A percentile compares a stretch with the other conserved stretches of the same genome.
Conservation (phyloP, 2,329 filamentous ascomycete genomes). For the Leptoxyphium fumago region DNA sequence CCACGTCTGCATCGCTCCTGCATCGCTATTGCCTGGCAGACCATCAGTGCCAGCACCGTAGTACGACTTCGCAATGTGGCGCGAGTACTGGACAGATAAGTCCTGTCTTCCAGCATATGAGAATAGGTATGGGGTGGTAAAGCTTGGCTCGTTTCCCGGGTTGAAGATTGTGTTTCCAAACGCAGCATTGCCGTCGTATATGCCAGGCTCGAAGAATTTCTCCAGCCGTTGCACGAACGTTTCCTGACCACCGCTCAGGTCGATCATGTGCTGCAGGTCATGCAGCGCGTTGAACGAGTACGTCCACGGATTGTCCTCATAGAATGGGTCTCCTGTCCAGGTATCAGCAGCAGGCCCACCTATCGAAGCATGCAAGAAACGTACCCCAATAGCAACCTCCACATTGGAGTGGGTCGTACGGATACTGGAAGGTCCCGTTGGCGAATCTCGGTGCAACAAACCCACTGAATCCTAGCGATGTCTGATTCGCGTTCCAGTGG, state of each 20-base stretch:
- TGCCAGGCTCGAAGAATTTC: constrained; percentile 42
- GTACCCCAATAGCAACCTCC: constrained; percentile 49
- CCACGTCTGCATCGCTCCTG: constrained; percentile 60
- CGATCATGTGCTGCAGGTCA: constrained; percentile 43
- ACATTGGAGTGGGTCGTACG: constrained; percentile 37
- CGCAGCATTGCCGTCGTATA: constrained; percentile 24
- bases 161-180: constrained; percentile 48
- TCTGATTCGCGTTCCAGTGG: constrained; percentile 49
- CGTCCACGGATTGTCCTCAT: constrained; percentile 7
- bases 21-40: constrained; percentile 56
- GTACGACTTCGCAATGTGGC: constrained; percentile 43
- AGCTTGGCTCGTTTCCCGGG: constrained; percentile 52
- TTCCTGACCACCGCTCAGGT: constrained; percentile 38
- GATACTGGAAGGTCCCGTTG: constrained; percentile 32
- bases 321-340: constrained; percentile 3
- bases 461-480: constrained; percentile 45
- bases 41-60: constrained; percentile 42
- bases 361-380: neutral
- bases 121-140: constrained; percentile 54
- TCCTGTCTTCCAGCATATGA: constrained; percentile 51
- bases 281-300: constrained; percentile 58
- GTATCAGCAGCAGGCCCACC: neutral
- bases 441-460: constrained; percentile 49
- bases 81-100: constrained; percentile 43
- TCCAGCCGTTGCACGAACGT: constrained; percentile 45